Evolutionary conservation across 225 moss, liverwort and hornwort genomes (phyloP).

Genomic region (Neckera pumila): DNA sequence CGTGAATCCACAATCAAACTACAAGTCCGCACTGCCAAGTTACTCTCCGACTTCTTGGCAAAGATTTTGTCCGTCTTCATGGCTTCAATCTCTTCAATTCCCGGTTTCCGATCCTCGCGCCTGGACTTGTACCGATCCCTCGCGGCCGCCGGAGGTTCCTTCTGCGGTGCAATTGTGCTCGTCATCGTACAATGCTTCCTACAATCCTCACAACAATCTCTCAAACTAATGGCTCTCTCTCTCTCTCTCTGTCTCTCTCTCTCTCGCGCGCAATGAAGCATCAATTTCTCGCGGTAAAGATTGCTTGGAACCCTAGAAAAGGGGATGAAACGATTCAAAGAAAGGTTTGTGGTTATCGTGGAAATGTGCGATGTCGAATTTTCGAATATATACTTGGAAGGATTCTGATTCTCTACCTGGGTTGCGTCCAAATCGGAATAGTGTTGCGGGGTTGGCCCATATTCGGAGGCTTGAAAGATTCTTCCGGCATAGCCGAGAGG

Average conservation of each 20-base stretch:
- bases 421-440: background rate
- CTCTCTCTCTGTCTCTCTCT: background rate
- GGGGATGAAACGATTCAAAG: background rate
- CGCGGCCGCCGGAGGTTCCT: background rate
- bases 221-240: no score
- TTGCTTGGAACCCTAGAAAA: background rate
- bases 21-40: conserved; percentile 24
- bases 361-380: background rate
- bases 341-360: background rate
- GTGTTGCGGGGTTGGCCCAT: background rate
- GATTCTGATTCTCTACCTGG: background rate
- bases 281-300: background rate
- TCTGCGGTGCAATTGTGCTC: background rate
- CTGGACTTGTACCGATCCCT: conserved; percentile 36
- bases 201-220: background rate
- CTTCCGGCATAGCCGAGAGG: background rate
- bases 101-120: conserved; percentile 19
- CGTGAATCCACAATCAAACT: conserved; percentile 20
- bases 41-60: conserved; percentile 9
- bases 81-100: background rate
- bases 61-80: conserved; percentile 19
- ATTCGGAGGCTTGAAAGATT: background rate
- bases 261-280: background rate
- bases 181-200: background rate
- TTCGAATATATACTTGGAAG: background rate